phyloP scores from a whole-genome alignment of 306 rosid species.

The Elaeagnus macrophylla region DNA sequence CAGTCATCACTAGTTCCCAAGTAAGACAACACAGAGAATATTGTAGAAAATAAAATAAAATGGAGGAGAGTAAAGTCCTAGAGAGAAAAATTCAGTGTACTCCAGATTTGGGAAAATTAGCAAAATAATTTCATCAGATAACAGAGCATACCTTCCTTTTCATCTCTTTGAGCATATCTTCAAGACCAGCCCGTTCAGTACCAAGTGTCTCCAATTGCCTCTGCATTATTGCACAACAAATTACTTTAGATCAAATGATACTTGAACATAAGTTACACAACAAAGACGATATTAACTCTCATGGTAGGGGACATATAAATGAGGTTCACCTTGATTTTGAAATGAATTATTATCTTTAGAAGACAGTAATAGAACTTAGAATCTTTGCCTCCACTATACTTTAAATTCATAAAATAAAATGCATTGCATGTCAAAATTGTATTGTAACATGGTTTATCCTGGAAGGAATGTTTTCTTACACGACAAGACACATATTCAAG shows the following conservation, averaged over 20 bases:
- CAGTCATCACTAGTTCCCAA: too few species aligned
- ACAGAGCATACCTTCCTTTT: constrained; percentile 72
- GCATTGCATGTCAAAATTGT: too few species aligned
- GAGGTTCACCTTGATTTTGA: not conserved
- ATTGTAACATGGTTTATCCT: too few species aligned
- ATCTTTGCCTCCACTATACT: not conserved
- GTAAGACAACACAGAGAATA: too few species aligned
- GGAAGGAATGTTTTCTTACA: too few species aligned
- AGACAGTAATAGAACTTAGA: too few species aligned
- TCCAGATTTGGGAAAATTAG: not conserved
- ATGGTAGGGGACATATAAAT: not conserved
- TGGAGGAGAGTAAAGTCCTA: not conserved
- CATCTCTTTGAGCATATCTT: constrained; percentile 99
- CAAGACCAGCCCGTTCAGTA: constrained; percentile 98
- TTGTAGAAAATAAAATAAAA: not conserved
- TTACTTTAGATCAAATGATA: not conserved
- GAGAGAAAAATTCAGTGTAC: not conserved
- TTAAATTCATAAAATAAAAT: not conserved
- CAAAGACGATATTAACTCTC: not conserved
- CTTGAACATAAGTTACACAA: constrained; percentile 9
- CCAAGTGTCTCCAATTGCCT: constrained; percentile 96
- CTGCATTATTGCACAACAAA: constrained; percentile 46
- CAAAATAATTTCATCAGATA: constrained; percentile 2
- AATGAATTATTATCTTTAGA: too few species aligned
- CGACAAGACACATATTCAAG: not conserved